These are phyloP conservation scores for Dictyostelium firmibasis DNA, from an alignment of 78 protist species.

Conservation along the genomic window DNA sequence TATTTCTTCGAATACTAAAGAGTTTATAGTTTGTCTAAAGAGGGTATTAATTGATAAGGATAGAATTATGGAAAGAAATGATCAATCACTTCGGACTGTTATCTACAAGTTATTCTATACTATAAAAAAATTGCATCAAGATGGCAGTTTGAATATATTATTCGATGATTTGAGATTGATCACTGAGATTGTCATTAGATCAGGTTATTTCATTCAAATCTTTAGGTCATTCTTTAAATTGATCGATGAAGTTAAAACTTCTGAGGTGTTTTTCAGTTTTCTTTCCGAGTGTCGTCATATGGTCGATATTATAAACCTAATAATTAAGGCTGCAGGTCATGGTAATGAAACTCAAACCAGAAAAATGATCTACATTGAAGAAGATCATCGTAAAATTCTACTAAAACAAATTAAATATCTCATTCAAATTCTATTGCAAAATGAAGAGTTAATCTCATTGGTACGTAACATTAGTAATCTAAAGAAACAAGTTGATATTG, in stretches of 20 bases:
- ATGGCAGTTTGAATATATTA: conserved; percentile 13
- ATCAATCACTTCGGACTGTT: conserved; percentile 13
- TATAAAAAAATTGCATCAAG: not conserved
- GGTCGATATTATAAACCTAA: conserved; percentile 5
- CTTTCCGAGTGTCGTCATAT: conserved; percentile 48
- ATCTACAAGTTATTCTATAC: not conserved
- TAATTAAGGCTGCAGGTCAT: conserved; percentile 13
- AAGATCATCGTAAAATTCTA: conserved; percentile 30
- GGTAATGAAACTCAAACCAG: conserved; percentile 50
- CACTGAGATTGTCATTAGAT: conserved; percentile 33
- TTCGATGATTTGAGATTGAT: conserved; percentile 29
- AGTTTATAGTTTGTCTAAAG: not conserved
- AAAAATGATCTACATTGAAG: conserved; percentile 57
- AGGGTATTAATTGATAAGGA: conserved; percentile 7
- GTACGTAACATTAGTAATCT: conserved; percentile 34
- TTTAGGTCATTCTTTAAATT: conserved; percentile 1
- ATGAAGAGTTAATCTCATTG: conserved; percentile 28
- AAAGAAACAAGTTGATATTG: conserved; percentile 58
- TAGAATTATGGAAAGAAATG: conserved; percentile 36
- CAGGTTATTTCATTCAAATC: conserved; percentile 54
- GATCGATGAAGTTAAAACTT: conserved; percentile 14
- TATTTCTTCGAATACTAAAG: not conserved
- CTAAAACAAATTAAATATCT: conserved; percentile 32
- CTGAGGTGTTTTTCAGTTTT: conserved; percentile 28
- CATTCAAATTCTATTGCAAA: conserved; percentile 23